Percentiles rank a stretch among this genome's conserved stretches.
Conservation (phyloP, 352 stramenopile genomes). For the Phytophthora melonis region DNA sequence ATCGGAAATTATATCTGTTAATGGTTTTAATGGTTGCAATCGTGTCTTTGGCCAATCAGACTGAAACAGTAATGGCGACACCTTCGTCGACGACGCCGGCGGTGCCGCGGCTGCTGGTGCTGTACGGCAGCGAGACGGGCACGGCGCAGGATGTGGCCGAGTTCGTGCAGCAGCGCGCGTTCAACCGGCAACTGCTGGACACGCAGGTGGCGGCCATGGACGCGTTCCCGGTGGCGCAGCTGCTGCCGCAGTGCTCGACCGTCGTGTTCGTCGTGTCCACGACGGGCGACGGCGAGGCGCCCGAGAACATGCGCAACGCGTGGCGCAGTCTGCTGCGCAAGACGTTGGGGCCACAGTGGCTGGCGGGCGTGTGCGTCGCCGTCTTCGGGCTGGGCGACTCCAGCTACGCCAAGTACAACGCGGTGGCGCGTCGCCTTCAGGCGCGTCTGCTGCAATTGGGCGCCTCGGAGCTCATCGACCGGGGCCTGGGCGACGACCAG, state of each 20-base stretch:
- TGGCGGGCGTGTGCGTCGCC: conserved; percentile 75
- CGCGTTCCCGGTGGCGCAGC: conserved; percentile 59
- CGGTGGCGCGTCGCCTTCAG: conserved; percentile 86
- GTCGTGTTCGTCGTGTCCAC: conserved; percentile 93
- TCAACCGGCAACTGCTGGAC: conserved; percentile 65
- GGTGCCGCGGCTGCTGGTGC: conserved; percentile 70
- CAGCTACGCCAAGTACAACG: conserved; percentile 94
- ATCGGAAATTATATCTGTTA: neutral
- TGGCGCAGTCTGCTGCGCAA: conserved; percentile 92
- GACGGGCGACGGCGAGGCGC: conserved; percentile 92
- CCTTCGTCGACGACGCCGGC: neutral
- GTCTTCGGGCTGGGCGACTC: conserved; percentile 95
- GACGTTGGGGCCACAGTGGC: conserved; percentile 71
- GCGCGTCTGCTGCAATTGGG: conserved; percentile 89
- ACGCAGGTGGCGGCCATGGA: conserved; percentile 74
- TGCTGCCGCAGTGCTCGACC: conserved; percentile 61
- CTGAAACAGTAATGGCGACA: conserved; percentile 20
- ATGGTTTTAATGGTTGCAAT: neutral
- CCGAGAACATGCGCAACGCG: conserved; percentile 90
- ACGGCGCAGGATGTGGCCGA: conserved; percentile 89
- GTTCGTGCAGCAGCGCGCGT: conserved; percentile 74
- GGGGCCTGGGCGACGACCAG: conserved; percentile 90
- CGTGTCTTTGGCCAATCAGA: conserved; percentile 23
- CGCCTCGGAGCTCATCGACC: conserved; percentile 72
- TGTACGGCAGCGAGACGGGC: conserved; percentile 93